Percentiles rank a stretch among this genome's conserved stretches.
These are phyloP conservation scores for Entomortierella parvispora DNA, from an alignment of 192 early-diverging fungal genomes.

Conservation along the genomic window DNA sequence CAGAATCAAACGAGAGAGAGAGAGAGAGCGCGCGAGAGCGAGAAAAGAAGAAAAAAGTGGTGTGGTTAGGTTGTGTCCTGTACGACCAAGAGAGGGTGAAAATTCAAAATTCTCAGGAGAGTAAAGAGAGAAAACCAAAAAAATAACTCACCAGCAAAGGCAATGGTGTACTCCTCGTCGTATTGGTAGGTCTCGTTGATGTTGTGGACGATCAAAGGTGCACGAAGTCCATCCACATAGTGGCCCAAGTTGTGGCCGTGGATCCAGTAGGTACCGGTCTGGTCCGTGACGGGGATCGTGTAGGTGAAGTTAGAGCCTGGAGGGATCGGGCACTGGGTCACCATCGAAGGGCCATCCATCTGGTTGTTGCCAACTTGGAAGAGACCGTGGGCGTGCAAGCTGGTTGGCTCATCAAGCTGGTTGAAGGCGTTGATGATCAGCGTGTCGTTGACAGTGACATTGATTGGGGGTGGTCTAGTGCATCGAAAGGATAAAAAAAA, in stretches of 20 bases:
- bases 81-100: conserved; percentile 55
- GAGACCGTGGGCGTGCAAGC: conserved; percentile 61
- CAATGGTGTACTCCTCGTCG: no score
- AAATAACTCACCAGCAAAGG: no score
- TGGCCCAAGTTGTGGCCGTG: conserved; percentile 55
- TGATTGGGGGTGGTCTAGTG: conserved; percentile 37
- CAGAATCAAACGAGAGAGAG: no score
- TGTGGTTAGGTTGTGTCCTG: no score
- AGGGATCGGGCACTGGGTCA: conserved; percentile 56
- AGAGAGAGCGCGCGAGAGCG: no score
- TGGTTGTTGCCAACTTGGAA: conserved; percentile 57
- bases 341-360: conserved; percentile 58
- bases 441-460: conserved; percentile 39
- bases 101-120: no score
- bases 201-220: conserved; percentile 43
- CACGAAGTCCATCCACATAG: conserved; percentile 50
- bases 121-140: no score
- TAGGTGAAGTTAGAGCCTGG: conserved; percentile 51
- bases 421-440: conserved; percentile 44
- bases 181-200: conserved; percentile 50
- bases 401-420: conserved; percentile 19
- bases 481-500: not conserved
- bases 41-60: no score
- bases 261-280: conserved; percentile 62
- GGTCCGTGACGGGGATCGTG: conserved; percentile 49